Conservation (phyloP, 2,329 filamentous ascomycete genomes). For the Cytospora paraplurivora region DNA sequence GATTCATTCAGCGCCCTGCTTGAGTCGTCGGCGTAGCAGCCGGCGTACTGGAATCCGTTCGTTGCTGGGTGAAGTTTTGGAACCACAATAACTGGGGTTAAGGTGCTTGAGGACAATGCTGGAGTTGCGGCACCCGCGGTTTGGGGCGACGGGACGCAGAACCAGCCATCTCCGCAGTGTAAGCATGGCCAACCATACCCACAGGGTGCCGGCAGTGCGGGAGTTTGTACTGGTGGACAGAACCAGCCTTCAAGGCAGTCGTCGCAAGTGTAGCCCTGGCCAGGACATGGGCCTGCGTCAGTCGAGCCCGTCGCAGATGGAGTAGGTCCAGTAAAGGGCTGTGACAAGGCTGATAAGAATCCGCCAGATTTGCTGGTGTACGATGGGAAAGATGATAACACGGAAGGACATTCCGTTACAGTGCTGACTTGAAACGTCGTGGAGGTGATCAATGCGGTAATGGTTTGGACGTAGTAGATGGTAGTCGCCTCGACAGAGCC, state of each 20-base stretch:
- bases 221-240: slow-evolving; percentile 27
- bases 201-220: slow-evolving; percentile 26
- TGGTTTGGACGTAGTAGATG: slow-evolving; percentile 28
- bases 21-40: slow-evolving; percentile 23
- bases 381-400: neutral
- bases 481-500: slow-evolving; percentile 20
- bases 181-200: slow-evolving; percentile 29
- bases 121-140: neutral
- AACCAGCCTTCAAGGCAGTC: slow-evolving; percentile 29
- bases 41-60: slow-evolving; percentile 18
- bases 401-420: slow-evolving; percentile 13
- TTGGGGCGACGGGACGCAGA: slow-evolving; percentile 23
- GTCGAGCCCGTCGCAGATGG: slow-evolving; percentile 2
- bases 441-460: slow-evolving; percentile 27
- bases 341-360: neutral
- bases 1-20: slow-evolving; percentile 16
- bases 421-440: slow-evolving; percentile 16
- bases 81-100: neutral
- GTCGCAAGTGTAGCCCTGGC: slow-evolving; percentile 27
- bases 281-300: slow-evolving; percentile 21
- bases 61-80: slow-evolving; percentile 4
- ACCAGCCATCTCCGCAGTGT: slow-evolving; percentile 27
- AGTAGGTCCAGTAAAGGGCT: neutral
- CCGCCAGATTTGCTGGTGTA: neutral
- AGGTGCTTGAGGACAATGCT: neutral